phyloP scores from a whole-genome alignment of 164 flowering plant genomes.

The Berberis thunbergii region DNA sequence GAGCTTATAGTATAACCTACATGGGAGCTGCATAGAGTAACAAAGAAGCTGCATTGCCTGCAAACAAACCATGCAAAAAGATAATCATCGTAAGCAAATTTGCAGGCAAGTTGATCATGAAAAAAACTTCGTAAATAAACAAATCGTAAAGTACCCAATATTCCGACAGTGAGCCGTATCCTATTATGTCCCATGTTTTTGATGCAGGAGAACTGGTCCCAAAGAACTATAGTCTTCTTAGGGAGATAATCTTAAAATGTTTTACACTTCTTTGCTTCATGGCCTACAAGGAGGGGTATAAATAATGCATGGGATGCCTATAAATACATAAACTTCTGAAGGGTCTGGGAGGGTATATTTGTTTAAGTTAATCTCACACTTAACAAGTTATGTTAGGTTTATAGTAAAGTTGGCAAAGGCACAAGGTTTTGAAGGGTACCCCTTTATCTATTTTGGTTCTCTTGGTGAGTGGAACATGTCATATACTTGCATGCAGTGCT shows the following conservation, averaged over 20 bases:
- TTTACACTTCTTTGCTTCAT: not conserved
- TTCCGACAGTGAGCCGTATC: constrained; percentile 31
- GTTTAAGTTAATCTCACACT: constrained; percentile 3
- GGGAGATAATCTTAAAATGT: not conserved
- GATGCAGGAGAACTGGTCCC: constrained; percentile 1
- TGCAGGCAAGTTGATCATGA: not conserved
- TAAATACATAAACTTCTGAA: not conserved
- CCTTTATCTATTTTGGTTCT: constrained; percentile 9
- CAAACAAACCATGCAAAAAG: constrained; percentile 8
- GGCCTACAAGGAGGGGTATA: not conserved
- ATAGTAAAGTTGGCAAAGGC: constrained; percentile 1
- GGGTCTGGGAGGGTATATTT: not conserved
- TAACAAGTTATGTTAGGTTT: constrained; percentile 3
- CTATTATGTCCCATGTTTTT: constrained; percentile 28
- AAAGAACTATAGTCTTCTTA: not conserved
- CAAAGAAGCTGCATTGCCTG: constrained; percentile 68
- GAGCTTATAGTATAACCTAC: constrained; percentile 15
- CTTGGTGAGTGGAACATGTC: constrained; percentile 21
- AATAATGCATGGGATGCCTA: not conserved
- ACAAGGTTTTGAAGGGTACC: constrained; percentile 2
- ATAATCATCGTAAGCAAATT: not conserved
- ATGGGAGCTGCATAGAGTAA: constrained; percentile 56
- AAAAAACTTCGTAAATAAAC: not conserved
- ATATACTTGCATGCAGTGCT: constrained; percentile 9
- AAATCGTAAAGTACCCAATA: constrained; percentile 29